A percentile compares a stretch with the other conserved stretches of the same genome.
Evolutionary conservation across 2,329 filamentous ascomycete species (phyloP).

Genomic region (Pestalotiopsis fici): DNA sequence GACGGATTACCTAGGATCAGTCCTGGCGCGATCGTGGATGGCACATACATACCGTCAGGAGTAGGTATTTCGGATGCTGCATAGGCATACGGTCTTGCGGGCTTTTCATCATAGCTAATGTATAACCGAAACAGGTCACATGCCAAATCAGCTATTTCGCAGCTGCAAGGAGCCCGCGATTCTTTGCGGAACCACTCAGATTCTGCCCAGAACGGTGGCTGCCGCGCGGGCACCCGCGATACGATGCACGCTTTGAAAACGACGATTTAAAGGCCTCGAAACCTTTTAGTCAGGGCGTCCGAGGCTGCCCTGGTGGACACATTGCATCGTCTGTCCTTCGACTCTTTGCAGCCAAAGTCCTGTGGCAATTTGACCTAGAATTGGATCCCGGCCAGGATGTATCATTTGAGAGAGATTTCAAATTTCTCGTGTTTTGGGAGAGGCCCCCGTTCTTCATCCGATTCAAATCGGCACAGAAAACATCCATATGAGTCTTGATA

Average conservation of each 20-base stretch:
- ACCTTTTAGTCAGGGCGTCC: conserved; percentile 16
- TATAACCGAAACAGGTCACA: neutral
- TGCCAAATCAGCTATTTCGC: conserved; percentile 8
- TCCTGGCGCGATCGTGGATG: conserved; percentile 22
- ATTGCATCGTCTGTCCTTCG: conserved; percentile 9
- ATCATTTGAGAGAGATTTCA: conserved; percentile 14
- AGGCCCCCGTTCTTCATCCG: conserved; percentile 9
- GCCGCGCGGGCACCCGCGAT: neutral
- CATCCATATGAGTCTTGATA: neutral
- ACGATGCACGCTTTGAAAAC: conserved; percentile 4
- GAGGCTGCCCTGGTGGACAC: conserved; percentile 11
- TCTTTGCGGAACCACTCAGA: conserved; percentile 9
- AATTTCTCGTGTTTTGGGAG: conserved; percentile 12
- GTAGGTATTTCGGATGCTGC: conserved; percentile 13
- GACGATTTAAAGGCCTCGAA: conserved; percentile 10
- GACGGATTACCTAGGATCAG: conserved; percentile 19
- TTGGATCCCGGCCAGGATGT: conserved; percentile 6
- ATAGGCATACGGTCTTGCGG: neutral
- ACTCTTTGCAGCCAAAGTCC: conserved; percentile 10
- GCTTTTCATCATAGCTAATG: neutral
- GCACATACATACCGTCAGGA: conserved; percentile 21
- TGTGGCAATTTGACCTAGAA: conserved; percentile 11
- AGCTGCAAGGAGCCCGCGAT: conserved; percentile 1
- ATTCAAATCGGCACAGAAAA: conserved; percentile 7
- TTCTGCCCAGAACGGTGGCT: conserved; percentile 17